Conservation (phyloP, 1,139 yeast species). For the Candida sp. region DNA sequence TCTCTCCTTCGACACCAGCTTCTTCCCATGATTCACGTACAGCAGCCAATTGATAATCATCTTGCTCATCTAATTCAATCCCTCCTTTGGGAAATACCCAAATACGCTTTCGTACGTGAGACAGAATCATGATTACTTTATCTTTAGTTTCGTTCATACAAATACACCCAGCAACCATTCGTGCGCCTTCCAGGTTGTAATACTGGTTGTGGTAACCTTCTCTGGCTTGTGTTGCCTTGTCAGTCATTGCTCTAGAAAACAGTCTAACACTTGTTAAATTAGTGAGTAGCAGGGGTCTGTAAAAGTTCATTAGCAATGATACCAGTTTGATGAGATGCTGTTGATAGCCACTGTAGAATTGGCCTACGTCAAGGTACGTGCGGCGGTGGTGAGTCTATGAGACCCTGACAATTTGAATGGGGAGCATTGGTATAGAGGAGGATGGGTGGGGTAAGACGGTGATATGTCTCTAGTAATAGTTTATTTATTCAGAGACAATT, state of each 20-base stretch:
- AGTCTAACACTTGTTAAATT: no score
- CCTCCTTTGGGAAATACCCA: slow-evolving; percentile 99
- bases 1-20: slow-evolving; percentile 78
- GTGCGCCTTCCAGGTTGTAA: slow-evolving; percentile 61
- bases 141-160: slow-evolving; percentile 56
- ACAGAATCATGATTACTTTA: slow-evolving; percentile 73
- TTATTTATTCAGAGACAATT: no score
- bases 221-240: slow-evolving; percentile 19
- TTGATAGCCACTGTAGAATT: slow-evolving; percentile 6
- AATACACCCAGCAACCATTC: slow-evolving; percentile 90
- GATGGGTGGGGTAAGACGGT: slow-evolving; percentile 55
- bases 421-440: slow-evolving; percentile 88
- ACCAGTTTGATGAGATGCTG: background rate
- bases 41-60: slow-evolving; percentile 55
- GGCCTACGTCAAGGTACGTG: slow-evolving; percentile 16
- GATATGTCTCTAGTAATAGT: no score
- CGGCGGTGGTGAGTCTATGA: slow-evolving; percentile 11
- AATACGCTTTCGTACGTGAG: slow-evolving; percentile 59
- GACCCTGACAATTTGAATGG: slow-evolving; percentile 54
- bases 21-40: slow-evolving; percentile 97
- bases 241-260: background rate
- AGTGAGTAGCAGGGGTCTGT: background rate
- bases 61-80: slow-evolving; percentile 79
- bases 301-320: background rate
- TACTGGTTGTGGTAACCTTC: slow-evolving; percentile 38